A percentile compares a stretch with the other conserved stretches of the same genome.
Conservation (phyloP, 345 rosid genomes). For the Populus euphratica region DNA sequence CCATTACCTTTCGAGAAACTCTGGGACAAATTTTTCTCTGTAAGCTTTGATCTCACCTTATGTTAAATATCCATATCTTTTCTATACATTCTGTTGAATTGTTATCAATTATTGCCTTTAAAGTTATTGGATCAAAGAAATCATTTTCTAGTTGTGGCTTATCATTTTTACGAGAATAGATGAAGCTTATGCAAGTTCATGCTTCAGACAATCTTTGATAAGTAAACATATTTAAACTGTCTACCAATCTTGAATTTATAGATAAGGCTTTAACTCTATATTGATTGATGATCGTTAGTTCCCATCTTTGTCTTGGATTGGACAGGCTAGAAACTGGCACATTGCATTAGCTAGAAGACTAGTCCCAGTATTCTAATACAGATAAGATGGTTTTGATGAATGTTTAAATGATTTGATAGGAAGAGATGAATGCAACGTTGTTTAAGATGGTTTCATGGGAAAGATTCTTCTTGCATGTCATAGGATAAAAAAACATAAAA, state of each 20-base stretch:
- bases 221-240: neutral
- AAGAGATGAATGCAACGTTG: neutral
- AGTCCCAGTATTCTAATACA: neutral
- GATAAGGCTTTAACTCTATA: neutral
- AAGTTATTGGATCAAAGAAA: neutral
- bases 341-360: neutral
- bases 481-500: neutral
- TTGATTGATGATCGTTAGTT: neutral
- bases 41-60: slow-evolving; percentile 23
- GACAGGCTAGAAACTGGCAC: neutral
- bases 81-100: neutral
- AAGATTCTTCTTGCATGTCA: neutral
- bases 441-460: neutral
- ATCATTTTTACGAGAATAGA: neutral
- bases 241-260: neutral
- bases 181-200: neutral
- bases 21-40: slow-evolving; percentile 87
- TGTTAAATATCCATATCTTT: neutral
- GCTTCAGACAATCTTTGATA: neutral
- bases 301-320: neutral
- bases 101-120: neutral
- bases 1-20: slow-evolving; percentile 88
- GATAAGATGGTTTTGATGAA: neutral
- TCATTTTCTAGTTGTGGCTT: neutral
- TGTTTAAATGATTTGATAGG: neutral